Evolutionary conservation across 164 flowering plant species (phyloP).

Genomic region (Berberis vulgaris): DNA sequence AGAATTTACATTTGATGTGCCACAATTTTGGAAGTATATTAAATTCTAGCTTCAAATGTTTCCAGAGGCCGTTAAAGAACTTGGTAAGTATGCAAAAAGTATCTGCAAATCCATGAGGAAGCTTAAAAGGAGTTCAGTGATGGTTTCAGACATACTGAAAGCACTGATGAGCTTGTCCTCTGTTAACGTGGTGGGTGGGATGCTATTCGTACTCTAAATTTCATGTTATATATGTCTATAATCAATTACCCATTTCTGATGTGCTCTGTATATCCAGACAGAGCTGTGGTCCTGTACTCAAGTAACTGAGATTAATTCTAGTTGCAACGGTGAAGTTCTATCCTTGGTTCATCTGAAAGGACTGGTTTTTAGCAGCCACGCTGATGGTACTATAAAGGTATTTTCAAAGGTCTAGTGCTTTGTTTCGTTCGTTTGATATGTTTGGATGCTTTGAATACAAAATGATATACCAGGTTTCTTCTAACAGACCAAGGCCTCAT

Average conservation of each 20-base stretch:
- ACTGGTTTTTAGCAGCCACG: slow-evolving; percentile 52
- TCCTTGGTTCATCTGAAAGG: slow-evolving; percentile 44
- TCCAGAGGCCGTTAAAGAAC: slow-evolving; percentile 45
- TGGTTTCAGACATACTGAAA: slow-evolving; percentile 41
- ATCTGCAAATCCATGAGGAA: slow-evolving; percentile 56
- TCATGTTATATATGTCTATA: background rate
- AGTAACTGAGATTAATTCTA: slow-evolving; percentile 37
- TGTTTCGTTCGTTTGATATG: too few relatives aligned
- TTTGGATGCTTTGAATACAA: too few relatives aligned
- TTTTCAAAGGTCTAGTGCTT: background rate
- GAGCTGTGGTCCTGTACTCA: slow-evolving; percentile 58
- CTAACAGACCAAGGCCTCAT: too few relatives aligned
- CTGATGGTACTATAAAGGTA: slow-evolving; percentile 78
- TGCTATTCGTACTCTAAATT: background rate
- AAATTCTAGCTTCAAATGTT: background rate
- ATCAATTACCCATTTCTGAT: background rate
- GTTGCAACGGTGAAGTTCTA: slow-evolving; percentile 48
- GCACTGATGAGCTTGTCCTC: slow-evolving; percentile 60
- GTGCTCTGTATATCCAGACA: slow-evolving; percentile 25
- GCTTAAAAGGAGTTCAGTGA: slow-evolving; percentile 39
- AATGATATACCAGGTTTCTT: too few relatives aligned
- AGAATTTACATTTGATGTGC: too few relatives aligned
- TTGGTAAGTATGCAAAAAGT: slow-evolving; percentile 53
- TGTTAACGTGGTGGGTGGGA: slow-evolving; percentile 47
- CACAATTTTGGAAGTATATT: too few relatives aligned